Evolutionary conservation across 768 basidiomycete species (phyloP).

Genomic region (Butyriboletus loyo): DNA sequence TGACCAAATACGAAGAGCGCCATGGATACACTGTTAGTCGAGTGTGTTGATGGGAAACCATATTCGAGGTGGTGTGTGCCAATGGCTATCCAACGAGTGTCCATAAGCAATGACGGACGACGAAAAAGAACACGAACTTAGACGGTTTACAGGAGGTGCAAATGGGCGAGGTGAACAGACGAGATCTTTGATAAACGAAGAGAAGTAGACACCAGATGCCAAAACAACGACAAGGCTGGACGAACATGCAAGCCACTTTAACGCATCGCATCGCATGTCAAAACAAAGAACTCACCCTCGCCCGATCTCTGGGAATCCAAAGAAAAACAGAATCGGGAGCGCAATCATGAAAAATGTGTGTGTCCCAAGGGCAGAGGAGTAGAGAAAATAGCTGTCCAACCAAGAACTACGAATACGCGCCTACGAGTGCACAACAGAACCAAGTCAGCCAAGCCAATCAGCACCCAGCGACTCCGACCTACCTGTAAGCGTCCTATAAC

Average conservation of each 20-base stretch:
- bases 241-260: not conserved
- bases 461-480: conserved; percentile 14
- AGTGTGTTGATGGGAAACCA: conserved; percentile 95
- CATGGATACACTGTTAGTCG: conserved; percentile 87
- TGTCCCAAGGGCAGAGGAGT: conserved; percentile 75
- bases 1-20: conserved; percentile 74
- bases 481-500: conserved; percentile 71
- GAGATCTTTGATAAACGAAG: conserved; percentile 86
- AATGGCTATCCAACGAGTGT: conserved; percentile 48
- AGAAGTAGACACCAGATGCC: conserved; percentile 79
- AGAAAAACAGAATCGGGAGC: conserved; percentile 85
- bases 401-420: conserved; percentile 55
- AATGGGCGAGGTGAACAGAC: conserved; percentile 89
- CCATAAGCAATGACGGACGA: not conserved
- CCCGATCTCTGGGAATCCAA: conserved; percentile 70
- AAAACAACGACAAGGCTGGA: conserved; percentile 65
- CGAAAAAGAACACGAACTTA: conserved; percentile 54
- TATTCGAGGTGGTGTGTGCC: conserved; percentile 85
- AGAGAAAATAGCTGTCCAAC: conserved; percentile 80
- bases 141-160: conserved; percentile 84
- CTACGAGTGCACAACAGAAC: conserved; percentile 29
- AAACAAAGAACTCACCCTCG: conserved; percentile 53
- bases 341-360: conserved; percentile 94
- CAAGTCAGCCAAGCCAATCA: conserved; percentile 7
- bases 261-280: not conserved